Evolutionary conservation across 2,329 filamentous ascomycete species (phyloP).

Genomic region (Penicillium corylophilum): DNA sequence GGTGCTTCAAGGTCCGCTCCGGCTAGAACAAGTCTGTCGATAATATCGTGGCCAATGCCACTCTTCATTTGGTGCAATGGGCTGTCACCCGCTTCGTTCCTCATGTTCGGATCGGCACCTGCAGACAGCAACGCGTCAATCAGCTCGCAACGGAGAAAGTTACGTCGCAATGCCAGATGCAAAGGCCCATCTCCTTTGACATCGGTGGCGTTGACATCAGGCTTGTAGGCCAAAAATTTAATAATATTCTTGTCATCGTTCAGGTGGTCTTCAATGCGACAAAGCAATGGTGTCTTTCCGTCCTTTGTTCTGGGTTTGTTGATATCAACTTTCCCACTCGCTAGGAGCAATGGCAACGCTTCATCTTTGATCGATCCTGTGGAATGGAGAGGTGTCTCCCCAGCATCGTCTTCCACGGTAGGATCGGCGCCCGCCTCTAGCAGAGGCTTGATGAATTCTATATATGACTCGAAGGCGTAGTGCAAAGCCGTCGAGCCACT

Average conservation of each 20-base stretch:
- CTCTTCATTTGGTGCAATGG: not conserved
- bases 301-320: not conserved
- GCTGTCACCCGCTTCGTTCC: conserved; percentile 2
- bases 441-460: not conserved
- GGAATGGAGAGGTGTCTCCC: conserved; percentile 3
- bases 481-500: conserved; percentile 8
- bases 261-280: not conserved
- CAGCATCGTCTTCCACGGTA: not conserved
- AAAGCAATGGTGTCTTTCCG: not conserved
- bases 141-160: too few species aligned
- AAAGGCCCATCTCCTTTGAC: not conserved
- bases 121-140: conserved; percentile 6
- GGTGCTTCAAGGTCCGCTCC: conserved; percentile 7
- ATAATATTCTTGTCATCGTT: not conserved
- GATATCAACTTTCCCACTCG: not conserved
- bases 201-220: not conserved
- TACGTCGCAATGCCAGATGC: too few species aligned
- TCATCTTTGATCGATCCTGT: not conserved
- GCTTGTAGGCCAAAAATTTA: conserved; percentile 1
- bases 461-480: not conserved
- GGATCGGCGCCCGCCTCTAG: conserved; percentile 11
- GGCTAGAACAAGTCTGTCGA: not conserved
- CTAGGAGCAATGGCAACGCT: not conserved
- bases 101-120: conserved; percentile 8
- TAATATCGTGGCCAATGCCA: not conserved